Conservation (phyloP, 2,329 filamentous ascomycete species). For the Trichoderma afroharzianum region DNA sequence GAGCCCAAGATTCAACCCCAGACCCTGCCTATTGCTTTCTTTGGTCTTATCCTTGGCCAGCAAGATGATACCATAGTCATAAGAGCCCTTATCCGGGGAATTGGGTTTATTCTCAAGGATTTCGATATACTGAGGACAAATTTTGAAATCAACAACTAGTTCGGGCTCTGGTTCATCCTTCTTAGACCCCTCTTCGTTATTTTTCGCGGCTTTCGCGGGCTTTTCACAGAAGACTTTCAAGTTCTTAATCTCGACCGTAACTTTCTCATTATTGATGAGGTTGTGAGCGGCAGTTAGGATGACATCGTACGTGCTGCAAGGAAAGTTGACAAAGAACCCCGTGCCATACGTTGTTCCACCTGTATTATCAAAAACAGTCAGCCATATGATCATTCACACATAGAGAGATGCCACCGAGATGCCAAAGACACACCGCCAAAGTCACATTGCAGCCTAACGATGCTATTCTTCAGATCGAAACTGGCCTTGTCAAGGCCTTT, state of each 20-base stretch:
- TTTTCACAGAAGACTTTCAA: neutral
- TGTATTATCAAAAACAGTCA: neutral
- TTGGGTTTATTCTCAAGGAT: neutral
- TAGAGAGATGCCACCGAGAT: neutral
- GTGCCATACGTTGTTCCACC: neutral
- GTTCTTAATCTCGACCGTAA: neutral
- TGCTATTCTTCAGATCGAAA: neutral
- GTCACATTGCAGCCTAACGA: neutral
- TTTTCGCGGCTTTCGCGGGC: rapidly evolving
- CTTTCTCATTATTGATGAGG: neutral
- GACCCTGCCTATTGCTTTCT: neutral
- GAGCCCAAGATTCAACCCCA: conserved; percentile 5
- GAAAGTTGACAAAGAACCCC: conserved; percentile 11
- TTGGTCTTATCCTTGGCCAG: neutral
- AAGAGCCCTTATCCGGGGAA: neutral
- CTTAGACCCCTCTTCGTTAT: neutral
- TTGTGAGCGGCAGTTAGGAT: conserved; percentile 10
- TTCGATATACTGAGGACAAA: neutral
- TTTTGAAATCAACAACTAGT: neutral
- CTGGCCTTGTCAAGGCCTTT: neutral
- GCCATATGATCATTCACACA: neutral
- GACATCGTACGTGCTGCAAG: neutral
- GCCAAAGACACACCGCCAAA: neutral
- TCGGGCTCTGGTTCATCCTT: neutral
- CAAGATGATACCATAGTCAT: conserved; percentile 7